Percentiles rank a stretch among this genome's conserved stretches.
phyloP scores from a whole-genome alignment of 441 rosid genomes.

The Mallotus repandus region DNA sequence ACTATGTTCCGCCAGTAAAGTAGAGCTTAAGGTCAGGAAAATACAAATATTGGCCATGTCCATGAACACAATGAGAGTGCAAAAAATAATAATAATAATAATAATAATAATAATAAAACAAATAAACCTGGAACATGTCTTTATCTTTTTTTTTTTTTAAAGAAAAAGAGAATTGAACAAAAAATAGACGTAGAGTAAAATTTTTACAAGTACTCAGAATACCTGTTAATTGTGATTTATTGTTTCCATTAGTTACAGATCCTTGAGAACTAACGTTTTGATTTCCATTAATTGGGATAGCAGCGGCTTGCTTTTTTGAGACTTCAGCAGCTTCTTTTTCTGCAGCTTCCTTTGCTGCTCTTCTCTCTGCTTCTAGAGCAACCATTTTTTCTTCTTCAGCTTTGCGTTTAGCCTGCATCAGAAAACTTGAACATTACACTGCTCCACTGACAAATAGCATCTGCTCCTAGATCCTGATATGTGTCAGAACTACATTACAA shows the following conservation, averaged over 20 bases:
- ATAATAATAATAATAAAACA: neutral
- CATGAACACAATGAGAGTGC: neutral
- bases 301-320: constrained; percentile 33
- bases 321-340: constrained; percentile 57
- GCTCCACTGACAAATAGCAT: neutral
- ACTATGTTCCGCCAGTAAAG: neutral
- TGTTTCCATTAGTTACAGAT: constrained; percentile 30
- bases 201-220: constrained; percentile 9
- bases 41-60: neutral
- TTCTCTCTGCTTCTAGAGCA: constrained; percentile 69
- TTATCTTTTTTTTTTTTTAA: too few relatives aligned
- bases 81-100: neutral
- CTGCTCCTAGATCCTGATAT: neutral
- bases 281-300: constrained; percentile 17
- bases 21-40: neutral
- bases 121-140: neutral
- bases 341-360: constrained; percentile 64
- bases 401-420: constrained; percentile 62
- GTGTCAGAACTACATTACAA: neutral
- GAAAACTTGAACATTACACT: constrained; percentile 10
- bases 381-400: constrained; percentile 69
- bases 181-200: neutral
- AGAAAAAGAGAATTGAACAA: neutral
- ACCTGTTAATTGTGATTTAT: constrained; percentile 45
- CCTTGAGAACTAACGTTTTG: constrained; percentile 31